Evolutionary conservation across 768 basidiomycete genomes (phyloP), one percentile per base, ranked within the genome.

Genomic region (Scleroderma citrinum): DNA sequence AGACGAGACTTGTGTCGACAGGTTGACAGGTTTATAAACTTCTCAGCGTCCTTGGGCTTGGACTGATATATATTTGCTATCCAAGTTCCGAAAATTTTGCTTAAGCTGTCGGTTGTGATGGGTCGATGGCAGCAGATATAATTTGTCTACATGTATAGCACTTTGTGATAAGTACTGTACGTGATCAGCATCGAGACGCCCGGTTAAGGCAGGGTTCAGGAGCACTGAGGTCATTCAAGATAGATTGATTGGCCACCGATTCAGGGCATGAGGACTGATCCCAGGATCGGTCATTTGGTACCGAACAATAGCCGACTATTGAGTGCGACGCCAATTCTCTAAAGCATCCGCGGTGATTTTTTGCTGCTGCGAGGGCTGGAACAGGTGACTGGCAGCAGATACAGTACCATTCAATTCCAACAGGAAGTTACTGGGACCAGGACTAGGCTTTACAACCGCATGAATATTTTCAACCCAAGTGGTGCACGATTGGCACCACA

Each of bases 151-250:
- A 44, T 31, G 40, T 16, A 37, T n/a, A 26, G 48, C 30, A 29
- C 48, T 35, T 47, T 14, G 63, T 50, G 49, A 59, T 57, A 49
- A 52, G 58, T 64, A n/a, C n/a, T n/a, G n/a, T n/a, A 64, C 62
- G 62, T 65, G 55, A 64, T 61, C 26, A 24, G 14, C 24, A 29
- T 42, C 6, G 39, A 40, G 21, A 40, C 23, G 21, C 34, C 38
- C 29, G 48, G 59, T 49, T 52, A 7, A 38, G 32, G 48, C 38
- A 47, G 61, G 62, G 59, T 59, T 56, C 55, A 62, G 60, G 57
- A 56, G 59, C 4, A 17, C 48, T 35, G 34, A 35, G 34, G 34
- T 35, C 34, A 35, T 35, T 13, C 34, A n/a, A 32, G 34, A 35
- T 35, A 12, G n/a, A 6, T 35, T 35, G 34, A 35, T n/a, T 4